Evolutionary conservation across 257 asterid genomes (phyloP).

Genomic region (Ajuga chamaepitys): DNA sequence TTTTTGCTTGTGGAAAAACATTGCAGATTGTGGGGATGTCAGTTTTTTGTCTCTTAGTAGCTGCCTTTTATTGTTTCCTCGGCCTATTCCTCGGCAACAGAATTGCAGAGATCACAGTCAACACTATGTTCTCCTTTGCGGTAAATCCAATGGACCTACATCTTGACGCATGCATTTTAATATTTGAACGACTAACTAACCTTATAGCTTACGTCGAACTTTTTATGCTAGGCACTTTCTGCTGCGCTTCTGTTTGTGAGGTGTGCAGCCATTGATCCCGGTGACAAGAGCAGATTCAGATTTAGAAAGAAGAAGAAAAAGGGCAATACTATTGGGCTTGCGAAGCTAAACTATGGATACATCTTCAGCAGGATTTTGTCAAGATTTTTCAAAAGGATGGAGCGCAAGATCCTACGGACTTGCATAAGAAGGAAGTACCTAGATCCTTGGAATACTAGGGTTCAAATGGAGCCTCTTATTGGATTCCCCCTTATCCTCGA

Average conservation of each 20-base stretch:
- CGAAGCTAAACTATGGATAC: constrained; percentile 35
- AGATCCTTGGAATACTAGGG: constrained; percentile 51
- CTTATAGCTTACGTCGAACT: not conserved
- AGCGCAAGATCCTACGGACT: constrained; percentile 62
- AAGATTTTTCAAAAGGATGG: constrained; percentile 63
- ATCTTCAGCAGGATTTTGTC: constrained; percentile 39
- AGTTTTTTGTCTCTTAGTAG: constrained; percentile 61
- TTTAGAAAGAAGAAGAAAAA: constrained; percentile 48
- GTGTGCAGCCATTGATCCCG: constrained; percentile 78
- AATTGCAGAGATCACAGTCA: constrained; percentile 56
- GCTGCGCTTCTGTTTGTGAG: constrained; percentile 65
- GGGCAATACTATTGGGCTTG: constrained; percentile 12
- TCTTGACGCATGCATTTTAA: not conserved
- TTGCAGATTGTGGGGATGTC: constrained; percentile 81
- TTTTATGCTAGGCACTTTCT: constrained; percentile 47
- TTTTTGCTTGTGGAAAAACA: not conserved
- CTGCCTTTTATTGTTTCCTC: constrained; percentile 67
- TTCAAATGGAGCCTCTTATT: constrained; percentile 60
- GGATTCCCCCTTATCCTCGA: constrained; percentile 59
- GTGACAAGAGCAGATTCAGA: constrained; percentile 64
- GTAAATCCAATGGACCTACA: constrained; percentile 28
- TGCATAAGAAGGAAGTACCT: constrained; percentile 82
- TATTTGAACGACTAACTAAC: not conserved
- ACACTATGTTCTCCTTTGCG: constrained; percentile 48
- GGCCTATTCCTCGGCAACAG: constrained; percentile 75